Base-by-base conservation (phyloP, 768 basidiomycete genomes). In the Cantharellus anzutake region DNA sequence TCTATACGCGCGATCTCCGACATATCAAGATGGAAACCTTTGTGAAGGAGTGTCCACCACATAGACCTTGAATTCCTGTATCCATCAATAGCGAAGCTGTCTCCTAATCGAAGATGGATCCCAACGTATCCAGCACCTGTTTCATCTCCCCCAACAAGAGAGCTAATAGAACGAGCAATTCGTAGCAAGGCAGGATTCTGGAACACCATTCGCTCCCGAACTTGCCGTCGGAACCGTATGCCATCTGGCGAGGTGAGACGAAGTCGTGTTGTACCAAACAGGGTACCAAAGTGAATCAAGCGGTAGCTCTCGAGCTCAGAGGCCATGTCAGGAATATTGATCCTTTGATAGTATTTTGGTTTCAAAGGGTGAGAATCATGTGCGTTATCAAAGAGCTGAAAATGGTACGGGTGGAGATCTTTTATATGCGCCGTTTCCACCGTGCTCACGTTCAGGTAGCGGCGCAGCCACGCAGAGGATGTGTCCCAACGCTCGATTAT, bases 191-290 rank as follows among this genome's bases (percentile, higher is more conserved):
- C 64, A 3, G 75, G 69, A 63, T 83, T 80, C 20, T 69, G 65
- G 66, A 82, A 77, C 4, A 73, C 69, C 83, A 89, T 86, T 48
- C 66, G 67, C 60, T 71, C 69, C 14, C 84, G 77, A 56, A 83
- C 71, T 16, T 69, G 64, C 3, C 71, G 67, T 2, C 80, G 78
- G 37, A 79, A 65, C 11, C 65, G 67, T 56, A 72, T 66, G 63
- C 79, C 75, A 11, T 65, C 65, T 4, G 65, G 63, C 38, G 71
- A 65, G 29, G 70, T 73, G 0, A 86, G 72, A 34, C 76, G 74
- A 2, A 89, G 70, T 4, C 88, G 77, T 2, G 80, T 80, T 1
- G 84, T 82, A 3, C 85, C 86, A 69, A 89, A 89, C 1, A 89
- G 74, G 0, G 82, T 81, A 4, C 87, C 87, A 11, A 90, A 66